These are phyloP conservation scores for Cytidiella melzeri DNA, from an alignment of 768 basidiomycete genomes.

Conservation along the genomic window DNA sequence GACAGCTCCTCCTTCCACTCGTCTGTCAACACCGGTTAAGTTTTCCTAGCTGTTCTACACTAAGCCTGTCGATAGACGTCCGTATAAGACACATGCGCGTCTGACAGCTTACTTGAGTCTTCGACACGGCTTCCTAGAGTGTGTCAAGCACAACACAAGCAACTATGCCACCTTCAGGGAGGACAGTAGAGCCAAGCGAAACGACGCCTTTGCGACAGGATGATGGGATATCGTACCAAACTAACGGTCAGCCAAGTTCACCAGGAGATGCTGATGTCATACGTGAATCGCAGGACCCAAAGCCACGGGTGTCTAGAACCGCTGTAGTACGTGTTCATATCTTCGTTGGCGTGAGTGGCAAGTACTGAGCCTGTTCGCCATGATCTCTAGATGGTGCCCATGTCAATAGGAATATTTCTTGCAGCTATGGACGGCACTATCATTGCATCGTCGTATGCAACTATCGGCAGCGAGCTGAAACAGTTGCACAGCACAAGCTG, in stretches of 20 bases:
- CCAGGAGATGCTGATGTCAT: neutral
- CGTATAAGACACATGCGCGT: too few species aligned
- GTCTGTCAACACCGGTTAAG: too few species aligned
- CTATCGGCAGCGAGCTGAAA: conserved; percentile 42
- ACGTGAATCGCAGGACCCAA: neutral
- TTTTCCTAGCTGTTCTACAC: too few species aligned
- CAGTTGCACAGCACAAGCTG: conserved; percentile 61
- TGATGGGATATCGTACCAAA: neutral
- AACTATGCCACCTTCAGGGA: too few species aligned
- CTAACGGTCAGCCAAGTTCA: neutral
- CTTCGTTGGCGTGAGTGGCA: neutral
- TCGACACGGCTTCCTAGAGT: too few species aligned
- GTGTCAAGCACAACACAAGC: too few species aligned
- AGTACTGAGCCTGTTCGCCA: neutral
- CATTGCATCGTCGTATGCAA: conserved; percentile 28
- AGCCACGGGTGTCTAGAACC: conserved; percentile 9
- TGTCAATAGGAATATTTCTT: conserved; percentile 27
- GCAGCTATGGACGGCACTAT: conserved; percentile 29
- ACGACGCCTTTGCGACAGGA: conserved; percentile 5
- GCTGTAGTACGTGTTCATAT: conserved; percentile 10
- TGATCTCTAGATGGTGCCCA: conserved; percentile 20
- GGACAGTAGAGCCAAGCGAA: neutral
- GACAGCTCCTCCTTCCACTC: too few species aligned
- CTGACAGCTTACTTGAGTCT: too few species aligned
- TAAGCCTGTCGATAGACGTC: too few species aligned